Conservation (phyloP, 164 flowering plant genomes). For the Annona cherimola region DNA sequence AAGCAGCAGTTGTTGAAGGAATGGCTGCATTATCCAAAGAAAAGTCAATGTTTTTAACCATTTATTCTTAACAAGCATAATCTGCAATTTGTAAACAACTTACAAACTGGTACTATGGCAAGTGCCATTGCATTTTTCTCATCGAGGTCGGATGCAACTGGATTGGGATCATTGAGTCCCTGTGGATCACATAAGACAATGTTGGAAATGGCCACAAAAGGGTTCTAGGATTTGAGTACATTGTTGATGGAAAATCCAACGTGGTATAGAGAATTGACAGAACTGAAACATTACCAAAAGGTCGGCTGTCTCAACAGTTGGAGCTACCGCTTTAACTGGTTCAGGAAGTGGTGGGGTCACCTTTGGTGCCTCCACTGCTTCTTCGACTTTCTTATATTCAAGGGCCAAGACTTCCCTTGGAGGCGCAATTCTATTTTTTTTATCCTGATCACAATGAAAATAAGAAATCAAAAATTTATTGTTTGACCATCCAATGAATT, state of each 20-base stretch:
- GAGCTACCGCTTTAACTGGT: constrained; percentile 59
- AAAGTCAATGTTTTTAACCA: too few relatives aligned
- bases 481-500: neutral
- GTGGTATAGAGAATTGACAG: neutral
- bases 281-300: constrained; percentile 54
- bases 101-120: constrained; percentile 91
- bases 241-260: neutral
- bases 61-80: neutral
- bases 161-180: constrained; percentile 66
- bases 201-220: neutral
- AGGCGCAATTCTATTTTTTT: constrained; percentile 38
- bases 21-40: constrained; percentile 28
- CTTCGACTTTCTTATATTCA: constrained; percentile 61
- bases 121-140: constrained; percentile 87
- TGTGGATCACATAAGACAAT: constrained; percentile 23
- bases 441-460: constrained; percentile 30
- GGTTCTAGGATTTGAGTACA: neutral
- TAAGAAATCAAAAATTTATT: neutral
- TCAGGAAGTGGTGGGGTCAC: constrained; percentile 49
- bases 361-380: constrained; percentile 32
- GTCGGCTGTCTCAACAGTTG: constrained; percentile 55
- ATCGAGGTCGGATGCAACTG: constrained; percentile 76
- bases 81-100: constrained; percentile 9
- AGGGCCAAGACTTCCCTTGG: constrained; percentile 72
- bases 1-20: constrained; percentile 27